These are phyloP conservation scores for Dioszegia crocea DNA, from an alignment of 768 basidiomycete species.

Conservation along the genomic window DNA sequence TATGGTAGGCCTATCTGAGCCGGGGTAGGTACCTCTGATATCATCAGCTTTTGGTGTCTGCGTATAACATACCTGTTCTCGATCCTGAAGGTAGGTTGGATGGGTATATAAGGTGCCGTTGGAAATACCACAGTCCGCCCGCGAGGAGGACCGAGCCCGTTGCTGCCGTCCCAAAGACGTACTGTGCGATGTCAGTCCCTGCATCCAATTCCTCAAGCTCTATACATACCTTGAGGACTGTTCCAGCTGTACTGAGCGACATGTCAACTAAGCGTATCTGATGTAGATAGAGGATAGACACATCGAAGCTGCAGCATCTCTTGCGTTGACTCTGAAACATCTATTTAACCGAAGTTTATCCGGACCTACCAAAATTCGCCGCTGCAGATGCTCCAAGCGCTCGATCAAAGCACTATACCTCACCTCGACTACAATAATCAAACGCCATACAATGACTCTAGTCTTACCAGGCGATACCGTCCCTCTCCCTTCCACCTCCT, in stretches of 20 bases:
- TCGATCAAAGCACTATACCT: neutral
- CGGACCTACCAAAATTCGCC: neutral
- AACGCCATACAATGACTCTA: slow-evolving; percentile 43
- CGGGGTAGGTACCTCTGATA: slow-evolving; percentile 67
- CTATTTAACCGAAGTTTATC: slow-evolving; percentile 1
- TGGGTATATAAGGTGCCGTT: slow-evolving; percentile 86
- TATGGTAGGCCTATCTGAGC: slow-evolving; percentile 67
- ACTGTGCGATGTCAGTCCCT: slow-evolving; percentile 15
- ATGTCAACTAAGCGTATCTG: neutral
- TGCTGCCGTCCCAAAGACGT: slow-evolving; percentile 25
- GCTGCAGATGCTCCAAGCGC: neutral
- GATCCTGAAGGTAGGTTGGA: slow-evolving; percentile 76
- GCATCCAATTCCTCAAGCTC: neutral
- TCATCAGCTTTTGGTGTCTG: neutral
- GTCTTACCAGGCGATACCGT: slow-evolving; percentile 79
- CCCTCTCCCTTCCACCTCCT: slow-evolving; percentile 53
- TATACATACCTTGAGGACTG: neutral
- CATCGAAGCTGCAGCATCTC: neutral
- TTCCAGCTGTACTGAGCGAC: slow-evolving; percentile 2
- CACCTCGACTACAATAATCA: neutral
- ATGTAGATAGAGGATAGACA: neutral
- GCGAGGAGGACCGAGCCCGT: slow-evolving; percentile 15
- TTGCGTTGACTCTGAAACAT: neutral
- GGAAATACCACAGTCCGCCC: slow-evolving; percentile 73
- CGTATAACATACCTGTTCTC: slow-evolving; percentile 58